A percentile compares a stretch with the other conserved stretches of the same genome.
Evolutionary conservation across 2,329 filamentous ascomycete species (phyloP).

Genomic region (Samsoniella hepiali): DNA sequence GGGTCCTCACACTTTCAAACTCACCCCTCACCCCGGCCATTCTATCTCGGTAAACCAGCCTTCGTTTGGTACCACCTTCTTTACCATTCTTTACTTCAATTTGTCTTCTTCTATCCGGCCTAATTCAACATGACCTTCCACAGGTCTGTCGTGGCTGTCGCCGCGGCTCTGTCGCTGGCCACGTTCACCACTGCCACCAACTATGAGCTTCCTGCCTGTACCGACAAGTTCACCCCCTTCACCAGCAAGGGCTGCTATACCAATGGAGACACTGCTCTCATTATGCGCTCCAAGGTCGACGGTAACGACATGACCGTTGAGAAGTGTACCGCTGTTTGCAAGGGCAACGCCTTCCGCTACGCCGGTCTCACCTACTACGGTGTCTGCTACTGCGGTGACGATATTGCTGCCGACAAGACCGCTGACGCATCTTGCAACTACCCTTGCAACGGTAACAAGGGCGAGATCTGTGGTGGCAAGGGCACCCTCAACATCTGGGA

Average conservation of each 20-base stretch:
- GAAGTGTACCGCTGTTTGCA: conserved; percentile 47
- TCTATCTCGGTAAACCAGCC: conserved; percentile 24
- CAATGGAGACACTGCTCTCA: conserved; percentile 39
- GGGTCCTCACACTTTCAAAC: conserved; percentile 12
- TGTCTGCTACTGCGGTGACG: conserved; percentile 52
- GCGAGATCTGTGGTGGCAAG: conserved; percentile 47
- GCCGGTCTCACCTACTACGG: conserved; percentile 51
- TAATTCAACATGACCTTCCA: conserved; percentile 31
- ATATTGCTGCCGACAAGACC: conserved; percentile 51
- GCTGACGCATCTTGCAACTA: conserved; percentile 55
- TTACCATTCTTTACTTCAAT: conserved; percentile 11
- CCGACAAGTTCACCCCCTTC: conserved; percentile 45
- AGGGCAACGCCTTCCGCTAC: conserved; percentile 50
- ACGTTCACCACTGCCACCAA: conserved; percentile 40
- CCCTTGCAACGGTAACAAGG: conserved; percentile 46
- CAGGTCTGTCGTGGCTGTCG: conserved; percentile 32
- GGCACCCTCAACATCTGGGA: conserved; percentile 46
- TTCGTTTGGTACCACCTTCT: conserved; percentile 7
- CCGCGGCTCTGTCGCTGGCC: conserved; percentile 39
- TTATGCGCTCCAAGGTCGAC: conserved; percentile 40
- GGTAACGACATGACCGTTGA: conserved; percentile 44
- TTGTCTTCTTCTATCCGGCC: conserved; percentile 19
- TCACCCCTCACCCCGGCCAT: neutral
- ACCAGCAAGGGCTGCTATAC: conserved; percentile 47
- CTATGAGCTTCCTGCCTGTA: conserved; percentile 43